phyloP scores from a whole-genome alignment of 2,329 filamentous ascomycete species.

The Ophiocordyceps australis region DNA sequence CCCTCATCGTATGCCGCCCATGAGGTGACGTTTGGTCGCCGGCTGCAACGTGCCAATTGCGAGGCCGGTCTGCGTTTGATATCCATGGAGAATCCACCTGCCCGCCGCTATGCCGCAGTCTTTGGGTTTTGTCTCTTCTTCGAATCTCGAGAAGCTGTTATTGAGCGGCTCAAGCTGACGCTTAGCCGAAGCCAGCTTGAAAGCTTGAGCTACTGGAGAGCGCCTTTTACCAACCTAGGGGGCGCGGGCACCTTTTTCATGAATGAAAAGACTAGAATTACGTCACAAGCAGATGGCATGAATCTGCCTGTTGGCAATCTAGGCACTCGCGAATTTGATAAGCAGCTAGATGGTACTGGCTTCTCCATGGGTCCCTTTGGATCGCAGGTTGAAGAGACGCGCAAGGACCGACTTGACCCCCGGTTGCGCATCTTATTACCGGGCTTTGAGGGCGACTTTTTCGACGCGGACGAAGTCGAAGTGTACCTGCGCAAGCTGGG shows the following conservation, averaged over 20 bases:
- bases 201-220: conserved; percentile 36
- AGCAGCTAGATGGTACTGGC: conserved; percentile 7
- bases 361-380: conserved; percentile 29
- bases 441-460: conserved; percentile 58
- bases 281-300: neutral
- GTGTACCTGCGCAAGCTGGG: conserved; percentile 48
- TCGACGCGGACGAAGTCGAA: conserved; percentile 61
- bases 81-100: conserved; percentile 25
- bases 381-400: conserved; percentile 15
- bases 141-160: conserved; percentile 28
- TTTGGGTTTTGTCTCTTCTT: conserved; percentile 56
- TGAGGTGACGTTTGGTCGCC: conserved; percentile 51
- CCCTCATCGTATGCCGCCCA: conserved; percentile 40
- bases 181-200: conserved; percentile 15
- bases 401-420: conserved; percentile 22
- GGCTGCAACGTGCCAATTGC: conserved; percentile 45
- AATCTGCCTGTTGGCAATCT: conserved; percentile 16
- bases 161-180: conserved; percentile 16
- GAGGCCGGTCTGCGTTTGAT: conserved; percentile 46
- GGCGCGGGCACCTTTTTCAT: conserved; percentile 49
- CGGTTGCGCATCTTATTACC: conserved; percentile 34
- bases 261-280: conserved; percentile 2
- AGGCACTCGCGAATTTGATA: conserved; percentile 10
- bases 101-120: conserved; percentile 28
- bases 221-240: conserved; percentile 47